A percentile compares a stretch with the other conserved stretches of the same genome.
These are phyloP conservation scores for Irpex sp. DNA, from an alignment of 1,284 basidiomycete genomes.

Conservation along the genomic window DNA sequence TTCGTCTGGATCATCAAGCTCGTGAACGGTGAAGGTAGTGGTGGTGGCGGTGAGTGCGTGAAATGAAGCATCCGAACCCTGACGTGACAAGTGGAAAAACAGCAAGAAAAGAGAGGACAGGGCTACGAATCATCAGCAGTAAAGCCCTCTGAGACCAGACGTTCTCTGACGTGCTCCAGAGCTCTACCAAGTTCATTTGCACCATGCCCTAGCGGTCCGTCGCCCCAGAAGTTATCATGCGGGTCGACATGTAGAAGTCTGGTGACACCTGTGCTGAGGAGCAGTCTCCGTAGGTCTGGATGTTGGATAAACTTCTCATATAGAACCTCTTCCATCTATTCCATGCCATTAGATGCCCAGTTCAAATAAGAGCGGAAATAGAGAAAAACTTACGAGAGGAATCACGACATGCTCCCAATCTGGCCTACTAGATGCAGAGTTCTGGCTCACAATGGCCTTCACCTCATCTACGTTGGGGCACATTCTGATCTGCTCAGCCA, in stretches of 20 bases:
- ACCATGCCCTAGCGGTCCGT: constrained; percentile 44
- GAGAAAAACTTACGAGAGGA: constrained; percentile 36
- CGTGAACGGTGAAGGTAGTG: neutral
- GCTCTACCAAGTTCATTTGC: constrained; percentile 56
- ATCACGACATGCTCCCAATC: constrained; percentile 55
- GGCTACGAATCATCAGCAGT: neutral
- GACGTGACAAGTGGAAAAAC: neutral
- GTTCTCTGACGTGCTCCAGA: constrained; percentile 48
- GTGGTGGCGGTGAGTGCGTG: neutral
- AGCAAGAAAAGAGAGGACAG: neutral
- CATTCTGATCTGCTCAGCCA: constrained; percentile 50
- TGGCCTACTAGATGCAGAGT: constrained; percentile 34
- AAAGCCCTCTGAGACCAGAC: constrained; percentile 33
- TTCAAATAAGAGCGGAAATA: neutral
- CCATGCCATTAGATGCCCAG: neutral
- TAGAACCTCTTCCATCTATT: constrained; percentile 58
- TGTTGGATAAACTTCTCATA: constrained; percentile 63
- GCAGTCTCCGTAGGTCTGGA: constrained; percentile 37
- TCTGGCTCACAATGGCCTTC: constrained; percentile 40
- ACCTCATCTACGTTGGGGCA: constrained; percentile 45
- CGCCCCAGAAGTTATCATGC: constrained; percentile 55
- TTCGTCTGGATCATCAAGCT: neutral
- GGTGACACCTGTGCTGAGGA: constrained; percentile 46
- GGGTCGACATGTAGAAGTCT: constrained; percentile 48
- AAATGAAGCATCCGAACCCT: neutral